Percentiles rank a stretch among this genome's conserved stretches.
phyloP scores from a whole-genome alignment of 805 yeast species.

The Saccharomyces eubayanus region DNA sequence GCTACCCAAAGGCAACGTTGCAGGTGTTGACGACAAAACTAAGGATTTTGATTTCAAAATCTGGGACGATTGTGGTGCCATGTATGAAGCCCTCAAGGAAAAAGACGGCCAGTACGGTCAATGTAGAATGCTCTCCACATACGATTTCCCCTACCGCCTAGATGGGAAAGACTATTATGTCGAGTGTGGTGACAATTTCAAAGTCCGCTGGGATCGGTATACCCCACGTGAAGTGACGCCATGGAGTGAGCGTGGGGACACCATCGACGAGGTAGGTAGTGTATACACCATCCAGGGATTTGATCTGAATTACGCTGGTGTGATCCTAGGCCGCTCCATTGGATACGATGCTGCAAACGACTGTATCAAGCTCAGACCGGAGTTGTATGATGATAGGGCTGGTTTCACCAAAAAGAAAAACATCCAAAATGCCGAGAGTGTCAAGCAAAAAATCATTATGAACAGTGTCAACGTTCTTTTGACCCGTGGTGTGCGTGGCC shows the following conservation, averaged over 20 bases:
- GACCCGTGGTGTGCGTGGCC: slow-evolving; percentile 39
- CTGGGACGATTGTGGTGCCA: slow-evolving; percentile 36
- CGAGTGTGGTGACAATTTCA: slow-evolving; percentile 36
- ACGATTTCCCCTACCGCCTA: slow-evolving; percentile 40
- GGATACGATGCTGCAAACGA: slow-evolving; percentile 34
- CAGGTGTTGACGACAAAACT: slow-evolving; percentile 11
- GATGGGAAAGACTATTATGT: slow-evolving; percentile 41
- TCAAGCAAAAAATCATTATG: slow-evolving; percentile 35
- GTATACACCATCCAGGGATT: slow-evolving; percentile 43
- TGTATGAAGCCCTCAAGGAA: slow-evolving; percentile 32
- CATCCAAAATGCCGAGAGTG: slow-evolving; percentile 30
- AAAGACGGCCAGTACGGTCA: slow-evolving; percentile 33
- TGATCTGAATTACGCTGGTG: slow-evolving; percentile 41
- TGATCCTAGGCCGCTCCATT: slow-evolving; percentile 37
- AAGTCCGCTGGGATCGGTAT: slow-evolving; percentile 41
- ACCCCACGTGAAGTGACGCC: slow-evolving; percentile 35
- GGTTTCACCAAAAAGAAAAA: slow-evolving; percentile 38
- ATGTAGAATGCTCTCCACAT: slow-evolving; percentile 37
- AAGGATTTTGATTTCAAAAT: slow-evolving; percentile 29
- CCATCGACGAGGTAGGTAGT: slow-evolving; percentile 41
- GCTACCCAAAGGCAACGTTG: slow-evolving; percentile 22
- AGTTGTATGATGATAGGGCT: slow-evolving; percentile 39
- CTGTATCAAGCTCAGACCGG: slow-evolving; percentile 29
- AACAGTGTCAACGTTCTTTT: slow-evolving; percentile 39
- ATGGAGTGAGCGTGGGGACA: slow-evolving; percentile 40